A percentile compares a stretch with the other conserved stretches of the same genome.
Conservation (phyloP, 805 yeast genomes). For the Wickerhamomyces queroliae region DNA sequence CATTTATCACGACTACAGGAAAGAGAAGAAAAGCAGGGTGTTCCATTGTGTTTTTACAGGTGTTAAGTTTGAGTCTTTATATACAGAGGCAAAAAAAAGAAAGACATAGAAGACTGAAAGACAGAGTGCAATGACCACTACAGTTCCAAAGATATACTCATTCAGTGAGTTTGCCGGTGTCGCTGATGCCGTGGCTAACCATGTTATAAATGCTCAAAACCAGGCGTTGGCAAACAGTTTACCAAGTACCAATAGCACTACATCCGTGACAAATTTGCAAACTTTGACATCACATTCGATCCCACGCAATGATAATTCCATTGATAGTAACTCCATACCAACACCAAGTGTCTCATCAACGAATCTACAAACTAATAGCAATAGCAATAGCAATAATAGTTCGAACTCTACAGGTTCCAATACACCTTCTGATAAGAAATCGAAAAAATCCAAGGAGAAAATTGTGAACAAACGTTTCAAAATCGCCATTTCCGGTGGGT, state of each 20-base stretch:
- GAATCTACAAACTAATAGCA: conserved; percentile 1
- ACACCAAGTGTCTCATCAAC: conserved; percentile 8
- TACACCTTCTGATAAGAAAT: conserved; percentile 6
- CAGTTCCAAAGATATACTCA: conserved; percentile 90
- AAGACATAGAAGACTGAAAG: neutral
- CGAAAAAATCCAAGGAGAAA: conserved; percentile 40
- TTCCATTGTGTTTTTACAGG: neutral
- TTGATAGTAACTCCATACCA: conserved; percentile 12
- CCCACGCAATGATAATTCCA: conserved; percentile 1
- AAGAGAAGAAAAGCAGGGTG: too few species aligned
- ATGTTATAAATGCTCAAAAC: conserved; percentile 85
- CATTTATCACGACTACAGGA: too few species aligned
- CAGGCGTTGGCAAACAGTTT: conserved; percentile 24
- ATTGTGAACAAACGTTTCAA: conserved; percentile 65
- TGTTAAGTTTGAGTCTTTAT: too few species aligned
- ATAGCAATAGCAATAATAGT: conserved; percentile 5
- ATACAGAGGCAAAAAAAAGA: neutral
- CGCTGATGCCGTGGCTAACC: conserved; percentile 96
- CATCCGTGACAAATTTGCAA: neutral
- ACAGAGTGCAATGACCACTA: conserved; percentile 96
- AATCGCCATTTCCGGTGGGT: conserved; percentile 91
- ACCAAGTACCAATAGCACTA: neutral
- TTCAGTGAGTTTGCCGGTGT: conserved; percentile 87
- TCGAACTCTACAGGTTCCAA: conserved; percentile 7
- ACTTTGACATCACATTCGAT: conserved; percentile 1